Evolutionary conservation across 208 protist genomes (phyloP), one percentile per base, ranked within the genome.

Genomic region (Acanthamoeba lenticulata): DNA sequence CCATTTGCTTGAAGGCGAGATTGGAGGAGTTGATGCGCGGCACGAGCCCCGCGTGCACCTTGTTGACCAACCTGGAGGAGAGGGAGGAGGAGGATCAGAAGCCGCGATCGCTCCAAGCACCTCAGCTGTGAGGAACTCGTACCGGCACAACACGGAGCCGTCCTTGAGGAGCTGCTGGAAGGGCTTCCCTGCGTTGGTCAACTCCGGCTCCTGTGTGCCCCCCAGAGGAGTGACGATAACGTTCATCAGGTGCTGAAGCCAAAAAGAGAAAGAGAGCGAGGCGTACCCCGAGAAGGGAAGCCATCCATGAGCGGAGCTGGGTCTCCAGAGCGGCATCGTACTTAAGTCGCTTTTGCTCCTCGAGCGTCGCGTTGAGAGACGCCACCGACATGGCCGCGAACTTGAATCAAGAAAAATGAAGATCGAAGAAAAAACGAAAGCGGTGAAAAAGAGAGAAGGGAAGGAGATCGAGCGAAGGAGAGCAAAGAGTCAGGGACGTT

Each of bases 1-100:
- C 81, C 81, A 90, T 90, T 42, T 90, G 81, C 32, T 90, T 90
- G 36, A 90, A 90, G 6, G 81, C 81, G 13, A 90, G 81, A 6
- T 5, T 32, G 29, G 81, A 90, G 13, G 44, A 13, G 52, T 90
- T 90, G 81, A 90, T 90, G 49, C 81, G 81, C 9, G 81, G 4
- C 2, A 90, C 52, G n/a, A 65, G 49, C 27, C 38, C 34, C 9
- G 81, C 34, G 21, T 67, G 49, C 42, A 90, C 15, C 81, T 57
- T 65, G 47, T 90, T 90, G 19, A n/a, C 81, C n/a, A 90, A 34
- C 15, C 81, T 90, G 19, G 9, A 49, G 24, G 11, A 38, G 21
- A 21, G 21, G 32, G 9, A 21, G 21, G 32, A 72, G 21, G 32
- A 72, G 62, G 29, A 27, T 29, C 9, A 34, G 17, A 4, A 47